Conservation (phyloP, 441 rosid species). For the Isatis lusitanica region DNA sequence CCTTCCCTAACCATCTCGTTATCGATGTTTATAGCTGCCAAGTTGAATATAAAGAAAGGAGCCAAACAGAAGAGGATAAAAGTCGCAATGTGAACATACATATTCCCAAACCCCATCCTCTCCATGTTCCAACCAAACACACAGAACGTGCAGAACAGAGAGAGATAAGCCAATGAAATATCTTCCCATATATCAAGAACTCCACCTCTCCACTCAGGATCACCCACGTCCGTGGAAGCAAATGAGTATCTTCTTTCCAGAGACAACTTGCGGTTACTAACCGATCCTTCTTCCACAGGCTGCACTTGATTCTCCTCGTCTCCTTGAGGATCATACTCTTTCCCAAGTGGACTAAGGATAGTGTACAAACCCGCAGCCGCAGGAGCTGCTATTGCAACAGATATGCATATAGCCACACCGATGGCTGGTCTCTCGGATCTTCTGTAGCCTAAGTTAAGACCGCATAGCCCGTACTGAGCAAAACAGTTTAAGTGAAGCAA, state of each 20-base stretch:
- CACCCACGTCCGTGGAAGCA: slow-evolving; percentile 45
- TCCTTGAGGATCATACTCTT: slow-evolving; percentile 49
- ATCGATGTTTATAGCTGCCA: slow-evolving; percentile 74
- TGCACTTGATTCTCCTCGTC: slow-evolving; percentile 68
- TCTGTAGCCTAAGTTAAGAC: slow-evolving; percentile 69
- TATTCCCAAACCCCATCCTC: slow-evolving; percentile 83
- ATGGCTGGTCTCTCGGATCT: slow-evolving; percentile 76
- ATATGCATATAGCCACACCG: slow-evolving; percentile 70
- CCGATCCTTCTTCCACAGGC: slow-evolving; percentile 23
- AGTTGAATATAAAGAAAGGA: slow-evolving; percentile 81
- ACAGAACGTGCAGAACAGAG: slow-evolving; percentile 70
- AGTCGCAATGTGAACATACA: slow-evolving; percentile 85
- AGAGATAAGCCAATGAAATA: slow-evolving; percentile 67
- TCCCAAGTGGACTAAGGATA: slow-evolving; percentile 74
- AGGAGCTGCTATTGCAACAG: slow-evolving; percentile 77
- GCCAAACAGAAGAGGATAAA: slow-evolving; percentile 77
- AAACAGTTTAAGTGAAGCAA: slow-evolving; percentile 80
- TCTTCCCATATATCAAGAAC: slow-evolving; percentile 80
- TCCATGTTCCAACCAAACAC: slow-evolving; percentile 96
- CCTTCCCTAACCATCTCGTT: slow-evolving; percentile 55
- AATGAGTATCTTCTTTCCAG: slow-evolving; percentile 60
- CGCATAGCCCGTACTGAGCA: slow-evolving; percentile 80
- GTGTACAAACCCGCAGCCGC: slow-evolving; percentile 76
- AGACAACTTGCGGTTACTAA: slow-evolving; percentile 35
- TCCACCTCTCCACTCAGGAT: slow-evolving; percentile 76